A percentile compares a stretch with the other conserved stretches of the same genome.
Evolutionary conservation across 116 monocot genomes (phyloP).

Genomic region (Cymodocea nodosa): DNA sequence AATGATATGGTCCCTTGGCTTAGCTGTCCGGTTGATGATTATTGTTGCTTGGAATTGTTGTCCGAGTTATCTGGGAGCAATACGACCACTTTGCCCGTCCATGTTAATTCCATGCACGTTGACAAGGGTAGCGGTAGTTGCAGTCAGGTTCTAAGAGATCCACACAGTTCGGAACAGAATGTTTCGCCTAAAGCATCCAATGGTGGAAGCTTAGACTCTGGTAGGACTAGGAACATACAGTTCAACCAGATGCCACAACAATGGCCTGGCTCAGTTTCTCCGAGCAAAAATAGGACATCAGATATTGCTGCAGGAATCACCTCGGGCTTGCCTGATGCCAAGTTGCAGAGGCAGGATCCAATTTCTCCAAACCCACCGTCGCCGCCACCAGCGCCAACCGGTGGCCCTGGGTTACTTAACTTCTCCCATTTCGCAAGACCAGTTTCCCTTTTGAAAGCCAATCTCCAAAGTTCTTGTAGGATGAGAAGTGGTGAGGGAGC

Average conservation of each 20-base stretch:
- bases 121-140: conserved; percentile 3
- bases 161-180: not conserved
- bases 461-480: conserved; percentile 5
- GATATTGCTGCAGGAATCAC: conserved; percentile 5
- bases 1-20: conserved; percentile 55
- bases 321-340: conserved; percentile 1
- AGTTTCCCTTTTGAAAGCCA: conserved; percentile 6
- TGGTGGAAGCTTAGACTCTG: conserved; percentile 10
- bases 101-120: not conserved
- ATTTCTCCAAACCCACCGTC: not conserved
- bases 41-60: conserved; percentile 42
- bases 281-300: conserved; percentile 6
- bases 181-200: conserved; percentile 2
- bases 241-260: conserved; percentile 17
- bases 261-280: conserved; percentile 4
- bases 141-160: conserved; percentile 4
- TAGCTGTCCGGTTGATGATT: conserved; percentile 51
- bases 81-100: conserved; percentile 6
- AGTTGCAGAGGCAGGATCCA: conserved; percentile 1
- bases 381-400: not conserved
- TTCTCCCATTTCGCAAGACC: conserved; percentile 19
- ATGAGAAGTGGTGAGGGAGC: conserved; percentile 26
- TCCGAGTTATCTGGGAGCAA: conserved; percentile 27
- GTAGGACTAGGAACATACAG: conserved; percentile 11
- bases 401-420: conserved; percentile 1